phyloP scores from a whole-genome alignment of 177 flowering plant genomes.

The Vitis hybrid region DNA sequence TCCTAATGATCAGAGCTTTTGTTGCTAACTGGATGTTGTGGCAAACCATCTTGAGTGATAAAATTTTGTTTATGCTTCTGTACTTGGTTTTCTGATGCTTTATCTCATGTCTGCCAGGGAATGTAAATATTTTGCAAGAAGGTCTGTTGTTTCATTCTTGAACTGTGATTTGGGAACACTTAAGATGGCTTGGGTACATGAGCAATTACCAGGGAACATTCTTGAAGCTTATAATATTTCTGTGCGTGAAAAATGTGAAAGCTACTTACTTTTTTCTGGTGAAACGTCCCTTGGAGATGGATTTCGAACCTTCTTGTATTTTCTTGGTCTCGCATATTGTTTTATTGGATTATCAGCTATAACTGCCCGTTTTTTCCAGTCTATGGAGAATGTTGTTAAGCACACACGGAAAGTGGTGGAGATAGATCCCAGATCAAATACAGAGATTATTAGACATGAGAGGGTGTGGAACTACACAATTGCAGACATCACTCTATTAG shows the following conservation, averaged over 20 bases:
- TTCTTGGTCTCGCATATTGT: conserved; percentile 82
- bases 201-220: conserved; percentile 20
- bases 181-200: conserved; percentile 21
- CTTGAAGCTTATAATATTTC: conserved; percentile 20
- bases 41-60: too few relatives aligned
- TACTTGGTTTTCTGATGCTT: not conserved
- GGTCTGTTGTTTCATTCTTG: not conserved
- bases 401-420: conserved; percentile 69
- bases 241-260: conserved; percentile 48
- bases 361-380: conserved; percentile 81
- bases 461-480: conserved; percentile 90
- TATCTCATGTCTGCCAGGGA: not conserved
- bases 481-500: conserved; percentile 83
- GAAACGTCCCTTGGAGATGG: conserved; percentile 64
- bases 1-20: too few relatives aligned
- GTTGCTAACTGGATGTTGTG: too few relatives aligned
- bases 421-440: conserved; percentile 65
- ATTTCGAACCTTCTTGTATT: conserved; percentile 56
- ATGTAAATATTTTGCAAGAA: not conserved
- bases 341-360: conserved; percentile 90
- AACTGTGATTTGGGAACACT: not conserved
- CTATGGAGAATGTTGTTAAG: conserved; percentile 93
- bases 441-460: conserved; percentile 44
- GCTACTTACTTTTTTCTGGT: conserved; percentile 55
- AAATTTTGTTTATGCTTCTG: too few relatives aligned